These are phyloP conservation scores for Solanum appendiculatum DNA, from an alignment of 257 asterid genomes.

Conservation along the genomic window DNA sequence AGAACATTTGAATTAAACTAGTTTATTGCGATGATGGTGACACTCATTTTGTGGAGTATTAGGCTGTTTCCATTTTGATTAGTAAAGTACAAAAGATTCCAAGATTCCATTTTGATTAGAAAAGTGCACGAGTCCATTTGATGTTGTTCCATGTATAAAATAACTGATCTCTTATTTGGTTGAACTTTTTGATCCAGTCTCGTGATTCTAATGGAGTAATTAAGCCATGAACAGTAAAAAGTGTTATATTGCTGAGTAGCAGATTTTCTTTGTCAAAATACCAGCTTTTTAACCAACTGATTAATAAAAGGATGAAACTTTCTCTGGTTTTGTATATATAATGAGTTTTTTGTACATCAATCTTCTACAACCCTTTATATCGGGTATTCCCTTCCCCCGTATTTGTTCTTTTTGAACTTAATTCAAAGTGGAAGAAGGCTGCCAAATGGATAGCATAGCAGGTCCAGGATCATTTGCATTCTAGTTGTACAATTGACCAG, in stretches of 20 bases:
- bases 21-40: background rate
- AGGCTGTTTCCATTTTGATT: background rate
- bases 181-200: background rate
- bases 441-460: background rate
- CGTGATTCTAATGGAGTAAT: background rate
- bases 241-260: background rate
- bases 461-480: background rate
- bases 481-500: background rate
- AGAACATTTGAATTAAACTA: background rate
- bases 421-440: background rate
- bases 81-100: background rate
- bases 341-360: background rate
- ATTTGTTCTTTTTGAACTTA: background rate
- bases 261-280: background rate
- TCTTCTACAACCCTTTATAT: background rate
- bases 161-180: background rate
- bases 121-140: background rate
- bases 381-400: background rate
- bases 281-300: background rate
- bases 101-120: constrained; percentile 7
- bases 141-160: background rate
- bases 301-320: background rate
- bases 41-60: background rate
- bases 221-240: background rate
- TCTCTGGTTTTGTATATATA: background rate